A percentile compares a stretch with the other conserved stretches of the same genome.
Conservation (phyloP, 1,284 basidiomycete genomes). For the Boletus holoroseus region DNA sequence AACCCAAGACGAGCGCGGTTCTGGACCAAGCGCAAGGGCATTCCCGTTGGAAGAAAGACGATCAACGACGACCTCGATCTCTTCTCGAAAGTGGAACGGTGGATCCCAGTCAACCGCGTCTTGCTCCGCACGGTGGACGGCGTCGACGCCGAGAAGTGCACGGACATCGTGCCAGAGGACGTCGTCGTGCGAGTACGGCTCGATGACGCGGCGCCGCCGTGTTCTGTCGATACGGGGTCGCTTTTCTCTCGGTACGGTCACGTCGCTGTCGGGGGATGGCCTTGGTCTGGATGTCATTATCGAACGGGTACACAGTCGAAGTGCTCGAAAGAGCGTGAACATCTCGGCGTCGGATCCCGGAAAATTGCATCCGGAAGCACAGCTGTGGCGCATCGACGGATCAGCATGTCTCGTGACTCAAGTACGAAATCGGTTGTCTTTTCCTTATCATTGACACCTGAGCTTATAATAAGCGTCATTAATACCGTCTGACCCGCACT, state of each 20-base stretch:
- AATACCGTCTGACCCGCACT: too few relatives aligned
- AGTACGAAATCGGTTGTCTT: too few relatives aligned
- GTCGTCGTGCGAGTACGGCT: constrained; percentile 46
- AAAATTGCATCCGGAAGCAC: too few relatives aligned
- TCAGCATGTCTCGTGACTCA: too few relatives aligned
- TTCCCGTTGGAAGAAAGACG: constrained; percentile 61
- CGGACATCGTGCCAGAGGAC: constrained; percentile 70
- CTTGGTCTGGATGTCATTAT: constrained; percentile 12
- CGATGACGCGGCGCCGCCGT: constrained; percentile 9
- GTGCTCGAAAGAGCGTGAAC: too few relatives aligned
- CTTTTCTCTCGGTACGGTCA: constrained; percentile 10
- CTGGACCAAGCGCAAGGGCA: constrained; percentile 58
- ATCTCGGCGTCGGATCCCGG: too few relatives aligned
- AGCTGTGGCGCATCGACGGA: too few relatives aligned
- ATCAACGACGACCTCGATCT: constrained; percentile 63
- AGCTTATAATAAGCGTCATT: too few relatives aligned
- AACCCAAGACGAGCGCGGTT: constrained; percentile 60
- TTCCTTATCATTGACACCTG: too few relatives aligned
- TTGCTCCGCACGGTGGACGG: constrained; percentile 47
- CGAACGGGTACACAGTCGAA: not conserved
- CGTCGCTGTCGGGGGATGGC: not conserved
- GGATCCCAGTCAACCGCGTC: constrained; percentile 50
- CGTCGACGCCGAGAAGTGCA: constrained; percentile 59
- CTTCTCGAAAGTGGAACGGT: constrained; percentile 57
- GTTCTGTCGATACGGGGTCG: constrained; percentile 13